Evolutionary conservation across 2,329 filamentous ascomycete genomes (phyloP).

Genomic region (Phoma herbarum): DNA sequence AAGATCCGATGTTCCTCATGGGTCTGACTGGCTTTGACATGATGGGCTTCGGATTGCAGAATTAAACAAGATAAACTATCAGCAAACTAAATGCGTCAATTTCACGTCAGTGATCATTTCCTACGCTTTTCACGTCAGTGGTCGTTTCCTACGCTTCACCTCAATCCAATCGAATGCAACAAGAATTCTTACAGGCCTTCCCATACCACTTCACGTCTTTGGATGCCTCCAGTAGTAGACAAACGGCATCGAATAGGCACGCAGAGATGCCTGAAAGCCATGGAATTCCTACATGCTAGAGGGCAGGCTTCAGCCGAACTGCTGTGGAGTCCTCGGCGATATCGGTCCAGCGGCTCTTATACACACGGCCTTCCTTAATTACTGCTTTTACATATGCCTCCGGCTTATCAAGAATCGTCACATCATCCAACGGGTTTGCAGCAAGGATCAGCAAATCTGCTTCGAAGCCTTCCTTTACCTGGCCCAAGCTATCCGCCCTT

Average conservation of each 20-base stretch:
- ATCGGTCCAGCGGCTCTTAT: constrained; percentile 32
- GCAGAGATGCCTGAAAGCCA: background rate
- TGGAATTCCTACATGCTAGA: background rate
- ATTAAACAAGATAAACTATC: background rate
- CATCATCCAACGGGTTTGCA: constrained; percentile 64
- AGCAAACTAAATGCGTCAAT: background rate
- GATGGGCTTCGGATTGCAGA: constrained; percentile 14
- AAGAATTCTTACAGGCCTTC: no score
- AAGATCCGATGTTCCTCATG: constrained; percentile 9
- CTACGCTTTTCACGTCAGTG: no score
- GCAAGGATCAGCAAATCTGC: constrained; percentile 65
- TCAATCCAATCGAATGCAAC: no score
- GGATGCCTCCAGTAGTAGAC: background rate
- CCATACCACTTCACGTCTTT: background rate
- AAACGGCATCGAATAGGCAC: background rate
- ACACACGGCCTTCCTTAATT: constrained; percentile 64
- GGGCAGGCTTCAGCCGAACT: constrained; percentile 1
- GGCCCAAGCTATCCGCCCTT: constrained; percentile 60
- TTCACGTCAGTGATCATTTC: no score
- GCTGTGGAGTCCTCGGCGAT: constrained; percentile 7
- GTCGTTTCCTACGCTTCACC: no score
- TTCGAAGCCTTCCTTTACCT: constrained; percentile 60
- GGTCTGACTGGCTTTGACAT: constrained; percentile 16
- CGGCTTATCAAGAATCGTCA: constrained; percentile 60
- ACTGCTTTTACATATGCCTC: constrained; percentile 61